These are phyloP conservation scores for Musa beccarii DNA, from an alignment of 176 grass and related monocot genomes.

Conservation along the genomic window DNA sequence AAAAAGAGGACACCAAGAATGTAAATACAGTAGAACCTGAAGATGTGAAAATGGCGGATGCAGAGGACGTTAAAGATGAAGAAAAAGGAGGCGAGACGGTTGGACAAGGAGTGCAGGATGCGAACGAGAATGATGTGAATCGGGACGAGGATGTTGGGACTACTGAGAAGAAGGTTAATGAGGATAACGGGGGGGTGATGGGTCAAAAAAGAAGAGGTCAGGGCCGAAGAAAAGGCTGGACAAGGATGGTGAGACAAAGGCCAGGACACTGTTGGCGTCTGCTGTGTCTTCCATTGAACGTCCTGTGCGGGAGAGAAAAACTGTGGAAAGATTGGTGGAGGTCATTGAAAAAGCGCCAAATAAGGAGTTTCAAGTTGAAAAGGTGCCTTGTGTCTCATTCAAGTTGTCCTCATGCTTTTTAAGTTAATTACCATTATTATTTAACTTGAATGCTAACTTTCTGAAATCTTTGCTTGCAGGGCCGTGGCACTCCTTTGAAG, in stretches of 20 bases:
- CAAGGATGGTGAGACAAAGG: conserved; percentile 44
- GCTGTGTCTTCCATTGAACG: conserved; percentile 51
- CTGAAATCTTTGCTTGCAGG: conserved; percentile 40
- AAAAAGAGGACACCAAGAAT: too few relatives aligned
- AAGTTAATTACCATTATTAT: background rate
- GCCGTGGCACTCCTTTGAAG: conserved; percentile 87
- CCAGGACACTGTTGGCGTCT: conserved; percentile 36
- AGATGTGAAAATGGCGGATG: too few relatives aligned
- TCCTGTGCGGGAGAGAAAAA: conserved; percentile 94
- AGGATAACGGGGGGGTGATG: conserved; percentile 38
- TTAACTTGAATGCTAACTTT: conserved; percentile 8
- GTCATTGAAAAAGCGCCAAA: conserved; percentile 92
- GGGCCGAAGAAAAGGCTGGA: conserved; percentile 25
- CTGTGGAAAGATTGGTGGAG: conserved; percentile 94
- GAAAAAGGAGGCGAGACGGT: too few relatives aligned
- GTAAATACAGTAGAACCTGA: too few relatives aligned
- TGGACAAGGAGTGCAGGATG: too few relatives aligned
- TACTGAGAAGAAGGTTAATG: conserved; percentile 11
- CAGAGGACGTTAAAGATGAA: too few relatives aligned
- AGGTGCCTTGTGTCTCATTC: conserved; percentile 40
- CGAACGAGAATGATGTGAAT: too few relatives aligned
- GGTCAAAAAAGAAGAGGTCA: conserved; percentile 53
- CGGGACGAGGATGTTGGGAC: background rate
- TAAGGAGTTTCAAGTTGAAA: conserved; percentile 67
- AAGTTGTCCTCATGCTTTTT: conserved; percentile 4